These are phyloP conservation scores for Ogataea siamensis DNA, from an alignment of 805 yeast species.

Conservation along the genomic window DNA sequence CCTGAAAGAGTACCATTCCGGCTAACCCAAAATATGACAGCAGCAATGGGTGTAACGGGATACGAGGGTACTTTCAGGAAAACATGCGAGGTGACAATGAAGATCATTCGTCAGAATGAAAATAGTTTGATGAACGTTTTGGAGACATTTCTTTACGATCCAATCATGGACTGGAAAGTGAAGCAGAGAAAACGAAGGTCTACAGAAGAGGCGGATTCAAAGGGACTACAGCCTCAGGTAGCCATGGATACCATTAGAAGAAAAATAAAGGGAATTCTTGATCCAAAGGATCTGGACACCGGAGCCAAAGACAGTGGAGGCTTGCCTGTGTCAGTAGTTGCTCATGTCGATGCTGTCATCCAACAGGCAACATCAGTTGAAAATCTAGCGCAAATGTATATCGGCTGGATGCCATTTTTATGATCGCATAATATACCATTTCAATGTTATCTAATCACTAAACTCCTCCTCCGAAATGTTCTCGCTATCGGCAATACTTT, in stretches of 20 bases:
- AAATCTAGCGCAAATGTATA: slow-evolving; percentile 79
- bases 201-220: slow-evolving; percentile 15
- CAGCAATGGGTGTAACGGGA: slow-evolving; percentile 82
- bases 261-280: slow-evolving; percentile 80
- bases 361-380: slow-evolving; percentile 75
- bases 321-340: slow-evolving; percentile 82
- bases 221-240: slow-evolving; percentile 51
- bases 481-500: slow-evolving; percentile 29
- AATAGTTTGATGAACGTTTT: slow-evolving; percentile 83
- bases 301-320: slow-evolving; percentile 45
- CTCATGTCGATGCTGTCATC: slow-evolving; percentile 87
- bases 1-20: slow-evolving; percentile 97
- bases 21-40: slow-evolving; percentile 81
- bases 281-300: slow-evolving; percentile 51
- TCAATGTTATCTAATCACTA: slow-evolving; percentile 25
- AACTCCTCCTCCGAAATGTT: slow-evolving; percentile 32
- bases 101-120: slow-evolving; percentile 72
- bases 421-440: slow-evolving; percentile 25
- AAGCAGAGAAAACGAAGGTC: slow-evolving; percentile 37
- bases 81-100: slow-evolving; percentile 80
- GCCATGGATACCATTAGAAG: slow-evolving; percentile 72
- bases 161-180: slow-evolving; percentile 73
- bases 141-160: slow-evolving; percentile 91
- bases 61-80: slow-evolving; percentile 87
- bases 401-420: slow-evolving; percentile 88